Base-by-base conservation (phyloP, 2,329 filamentous ascomycete genomes). In the Stachybotrys elegans region DNA sequence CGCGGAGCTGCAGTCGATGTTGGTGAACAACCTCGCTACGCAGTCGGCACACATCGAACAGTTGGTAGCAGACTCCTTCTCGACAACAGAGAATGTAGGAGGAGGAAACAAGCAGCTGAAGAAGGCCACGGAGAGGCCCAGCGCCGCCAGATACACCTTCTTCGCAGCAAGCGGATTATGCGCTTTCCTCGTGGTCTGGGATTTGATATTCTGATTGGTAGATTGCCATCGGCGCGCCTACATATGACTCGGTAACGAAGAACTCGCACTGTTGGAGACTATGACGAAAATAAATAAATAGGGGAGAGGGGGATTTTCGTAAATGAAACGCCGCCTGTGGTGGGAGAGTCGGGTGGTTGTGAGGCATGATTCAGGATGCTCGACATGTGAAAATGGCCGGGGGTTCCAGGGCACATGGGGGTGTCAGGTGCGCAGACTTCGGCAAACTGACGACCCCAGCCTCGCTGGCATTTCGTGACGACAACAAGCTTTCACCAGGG, bases 21-120 rank as follows among this genome's bases (percentile, higher is more conserved):
- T 98, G 12, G 88, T 93, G 32, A 81, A 81, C 56, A 95, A 96
- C 59, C 77, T 98, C 19, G 79, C 84, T 31, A 84, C 85, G 13
- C 93, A 98, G 60, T 86, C 88, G 43, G 89, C 88, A 45, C 85
- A 93, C 55, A 95, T 98, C 50, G 86, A 90, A 48, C 87, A 93
- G 61, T 75, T 98, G 17, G 88, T 95, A 23, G 75, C 83, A 35
- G 92, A 98, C 63, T 90, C 89, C 2, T 78, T 83, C 48, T 76
- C 80, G 23, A 96, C 91, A 9, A 81, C 84, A 21, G 86, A 92
- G 60, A 96, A 97, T 58, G 81, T 98, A 41, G 86, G 86, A 13
- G 83, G 83, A 46, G 93, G 92, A 16, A 98, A 98, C 69, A 87
- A 86, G 67, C 84, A 97, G 71, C 73, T 98, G 42, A 93, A 93